Base-by-base conservation (phyloP, 2,329 filamentous ascomycete genomes). In the Amylocarpus encephaloides region DNA sequence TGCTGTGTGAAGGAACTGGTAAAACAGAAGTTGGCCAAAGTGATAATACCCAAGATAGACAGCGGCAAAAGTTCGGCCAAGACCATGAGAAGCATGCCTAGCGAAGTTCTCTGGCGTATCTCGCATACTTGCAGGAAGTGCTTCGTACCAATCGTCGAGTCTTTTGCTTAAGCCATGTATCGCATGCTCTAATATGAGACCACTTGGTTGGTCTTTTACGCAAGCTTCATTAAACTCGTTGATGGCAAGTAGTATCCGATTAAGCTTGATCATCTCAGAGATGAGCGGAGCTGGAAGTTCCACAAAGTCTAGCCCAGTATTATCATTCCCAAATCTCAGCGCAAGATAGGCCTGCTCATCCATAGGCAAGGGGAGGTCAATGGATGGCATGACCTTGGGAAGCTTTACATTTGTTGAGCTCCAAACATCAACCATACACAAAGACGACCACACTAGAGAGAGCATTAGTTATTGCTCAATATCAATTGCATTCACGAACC, bases 1-100 rank as follows among this genome's bases (percentile, higher is more conserved):
- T 22, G 65, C 60, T 18, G 65, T 61, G 40, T 69, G 66, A 0
- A 75, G 64, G 53, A 72, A 75, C 45, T 70, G 71, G 51, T 74
- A 76, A 59, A 70, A 73, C 5, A 76, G 66, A n/a, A 75, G 63
- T 45, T 73, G 69, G 4, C 67, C 66, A 52, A 70, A 74, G 56
- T 75, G 68, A 44, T 75, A 70, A 51, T 73, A 74, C 3, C 72
- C 71, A 2, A 75, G 59, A 52, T 75, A 70, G 1, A 76, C 63
- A 1, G 70, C 70, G 1, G 71, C 67, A 47, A 73, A 75, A 16
- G 68, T 64, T 5, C 68, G 64, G 2, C 72, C 73, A 3, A 73
- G 64, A 1, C 71, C 70, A 29, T 68, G 59, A 0, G 60, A 54
- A n/a, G 67, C 59, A 46, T 68, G 71, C 5, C 57, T 56, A 2